Percentiles rank a stretch among this genome's conserved stretches.
phyloP scores from a whole-genome alignment of 169 alveolate genomes.

The Eimeria necatrix region DNA sequence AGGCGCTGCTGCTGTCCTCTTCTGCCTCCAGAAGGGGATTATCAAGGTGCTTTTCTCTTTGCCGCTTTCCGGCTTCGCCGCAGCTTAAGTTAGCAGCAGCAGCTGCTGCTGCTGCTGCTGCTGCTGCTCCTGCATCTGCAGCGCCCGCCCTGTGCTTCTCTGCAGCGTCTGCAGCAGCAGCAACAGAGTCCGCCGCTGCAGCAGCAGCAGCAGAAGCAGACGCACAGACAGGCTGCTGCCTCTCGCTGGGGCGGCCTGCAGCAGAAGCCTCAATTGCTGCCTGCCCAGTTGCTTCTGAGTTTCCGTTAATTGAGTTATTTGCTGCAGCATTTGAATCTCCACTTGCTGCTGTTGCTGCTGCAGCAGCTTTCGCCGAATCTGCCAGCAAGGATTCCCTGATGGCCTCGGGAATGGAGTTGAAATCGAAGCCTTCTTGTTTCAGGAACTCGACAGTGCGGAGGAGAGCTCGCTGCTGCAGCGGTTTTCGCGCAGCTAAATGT shows the following conservation, averaged over 20 bases:
- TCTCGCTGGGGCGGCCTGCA: background rate
- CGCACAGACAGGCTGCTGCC: background rate
- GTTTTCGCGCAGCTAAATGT: background rate
- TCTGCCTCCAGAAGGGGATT: constrained; percentile 12
- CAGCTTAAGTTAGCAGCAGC: background rate
- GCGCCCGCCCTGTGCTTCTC: background rate
- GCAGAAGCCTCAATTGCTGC: constrained; percentile 13
- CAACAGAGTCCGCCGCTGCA: constrained; percentile 2
- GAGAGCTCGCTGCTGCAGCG: constrained; percentile 26
- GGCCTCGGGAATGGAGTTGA: background rate
- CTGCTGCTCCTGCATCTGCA: constrained; percentile 3
- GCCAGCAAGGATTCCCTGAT: background rate
- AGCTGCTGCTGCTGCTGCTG: background rate
- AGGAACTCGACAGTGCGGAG: constrained; percentile 26
- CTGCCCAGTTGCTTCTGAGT: background rate
- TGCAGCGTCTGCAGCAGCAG: background rate
- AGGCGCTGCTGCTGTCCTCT: background rate
- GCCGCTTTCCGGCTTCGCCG: background rate
- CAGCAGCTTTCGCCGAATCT: background rate
- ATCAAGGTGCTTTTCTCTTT: background rate
- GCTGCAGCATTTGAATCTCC: background rate
- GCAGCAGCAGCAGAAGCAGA: constrained; percentile 4
- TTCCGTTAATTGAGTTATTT: no score
- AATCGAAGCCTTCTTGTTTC: constrained; percentile 6
- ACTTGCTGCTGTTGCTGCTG: background rate